A percentile compares a stretch with the other conserved stretches of the same genome.
Conservation (phyloP, 2,329 filamentous ascomycete species). For the Teratosphaeria nubilosa region DNA sequence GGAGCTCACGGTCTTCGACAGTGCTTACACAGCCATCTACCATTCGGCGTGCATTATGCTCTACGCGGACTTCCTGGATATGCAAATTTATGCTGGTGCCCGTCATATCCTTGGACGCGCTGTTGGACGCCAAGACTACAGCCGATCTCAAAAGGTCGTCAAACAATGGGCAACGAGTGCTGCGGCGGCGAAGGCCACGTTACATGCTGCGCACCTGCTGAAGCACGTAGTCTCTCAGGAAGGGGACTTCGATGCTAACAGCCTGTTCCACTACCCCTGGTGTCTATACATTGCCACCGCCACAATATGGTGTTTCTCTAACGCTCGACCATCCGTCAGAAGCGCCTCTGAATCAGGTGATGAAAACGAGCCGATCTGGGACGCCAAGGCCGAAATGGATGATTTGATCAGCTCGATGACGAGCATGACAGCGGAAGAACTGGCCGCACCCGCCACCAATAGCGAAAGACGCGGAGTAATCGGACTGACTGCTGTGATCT, state of each 20-base stretch:
- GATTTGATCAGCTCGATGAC: background rate
- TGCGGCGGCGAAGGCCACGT: background rate
- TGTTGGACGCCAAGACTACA: slow-evolving; percentile 42
- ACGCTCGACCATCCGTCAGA: background rate
- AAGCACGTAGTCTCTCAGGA: background rate
- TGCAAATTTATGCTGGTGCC: slow-evolving; percentile 53
- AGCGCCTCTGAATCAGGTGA: background rate
- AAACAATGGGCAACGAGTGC: slow-evolving; percentile 19
- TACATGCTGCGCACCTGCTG: background rate
- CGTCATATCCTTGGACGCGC: slow-evolving; percentile 48
- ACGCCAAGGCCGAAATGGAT: background rate
- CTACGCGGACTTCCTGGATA: slow-evolving; percentile 49
- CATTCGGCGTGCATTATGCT: slow-evolving; percentile 49
- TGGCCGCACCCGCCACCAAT: background rate
- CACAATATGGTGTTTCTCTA: background rate
- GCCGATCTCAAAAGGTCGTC: slow-evolving; percentile 41
- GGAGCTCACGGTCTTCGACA: slow-evolving; percentile 40
- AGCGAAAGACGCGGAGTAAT: background rate
- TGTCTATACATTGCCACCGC: background rate
- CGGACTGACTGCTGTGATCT: background rate
- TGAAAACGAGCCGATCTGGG: background rate
- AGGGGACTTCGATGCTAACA: background rate
- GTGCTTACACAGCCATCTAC: slow-evolving; percentile 46
- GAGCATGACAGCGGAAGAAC: background rate
- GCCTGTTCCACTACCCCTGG: background rate